Percentiles rank a stretch among this genome's conserved stretches.
These are phyloP conservation scores for Tricholoma flavovirens DNA, from an alignment of 768 basidiomycete species.

Conservation along the genomic window DNA sequence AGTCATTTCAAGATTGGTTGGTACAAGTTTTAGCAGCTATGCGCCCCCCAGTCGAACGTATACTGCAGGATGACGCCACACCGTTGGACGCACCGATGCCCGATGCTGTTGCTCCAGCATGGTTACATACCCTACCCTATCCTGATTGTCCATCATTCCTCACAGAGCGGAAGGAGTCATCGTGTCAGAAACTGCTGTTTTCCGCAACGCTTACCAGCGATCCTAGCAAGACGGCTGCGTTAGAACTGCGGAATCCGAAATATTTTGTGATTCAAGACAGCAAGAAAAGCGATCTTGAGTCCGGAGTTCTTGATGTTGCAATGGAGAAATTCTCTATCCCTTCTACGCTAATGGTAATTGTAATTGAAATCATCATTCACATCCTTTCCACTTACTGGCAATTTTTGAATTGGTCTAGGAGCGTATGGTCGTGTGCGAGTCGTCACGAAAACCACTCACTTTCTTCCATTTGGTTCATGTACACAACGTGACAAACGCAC, in stretches of 20 bases:
- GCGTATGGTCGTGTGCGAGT: constrained; percentile 75
- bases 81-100: constrained; percentile 14
- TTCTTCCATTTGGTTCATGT: constrained; percentile 81
- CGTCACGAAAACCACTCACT: constrained; percentile 80
- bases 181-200: constrained; percentile 93
- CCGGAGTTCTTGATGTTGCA: constrained; percentile 45
- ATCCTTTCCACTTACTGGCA: neutral
- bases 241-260: constrained; percentile 72
- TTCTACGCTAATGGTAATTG: constrained; percentile 59
- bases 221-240: constrained; percentile 84
- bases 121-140: constrained; percentile 37
- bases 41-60: constrained; percentile 21
- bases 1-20: constrained; percentile 96
- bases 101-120: constrained; percentile 62
- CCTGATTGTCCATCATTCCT: constrained; percentile 42
- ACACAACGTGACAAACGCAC: constrained; percentile 54
- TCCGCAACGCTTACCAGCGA: constrained; percentile 94
- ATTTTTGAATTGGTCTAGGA: constrained; percentile 46
- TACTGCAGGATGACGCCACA: neutral
- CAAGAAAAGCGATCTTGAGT: constrained; percentile 26
- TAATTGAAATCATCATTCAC: neutral
- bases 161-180: constrained; percentile 51
- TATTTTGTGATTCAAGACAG: constrained; percentile 80
- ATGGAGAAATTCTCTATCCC: constrained; percentile 84
- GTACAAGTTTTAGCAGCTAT: constrained; percentile 77